Evolutionary conservation across 331 rosid species (phyloP), one percentile per base, ranked within the genome.

Genomic region (Malus hybrid): DNA sequence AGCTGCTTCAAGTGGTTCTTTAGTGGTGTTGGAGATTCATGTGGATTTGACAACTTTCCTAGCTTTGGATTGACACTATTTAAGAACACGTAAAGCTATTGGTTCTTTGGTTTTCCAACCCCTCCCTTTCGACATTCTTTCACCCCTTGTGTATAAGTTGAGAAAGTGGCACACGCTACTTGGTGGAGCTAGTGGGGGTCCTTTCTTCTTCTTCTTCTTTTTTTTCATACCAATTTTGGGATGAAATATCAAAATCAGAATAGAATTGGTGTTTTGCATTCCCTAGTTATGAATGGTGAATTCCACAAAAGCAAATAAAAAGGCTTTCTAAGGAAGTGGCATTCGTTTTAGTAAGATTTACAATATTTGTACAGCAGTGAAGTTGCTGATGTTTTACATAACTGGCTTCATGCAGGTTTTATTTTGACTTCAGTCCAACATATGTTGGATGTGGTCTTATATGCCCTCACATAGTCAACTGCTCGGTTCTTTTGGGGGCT

Each of bases 391-490:
- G 55, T 72, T 39, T 72, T 72, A 27, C 44, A 76, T 10, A 18
- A 65, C 19, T 73, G 14, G 32, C 71, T 80, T 72, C 64, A 2
- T 86, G 89, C 85, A 94, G 99, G 84, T 90, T 94, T 85, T 92
- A 87, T 83, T 92, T 94, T 70, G 93, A 92, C 88, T 94, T 92
- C 79, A 92, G 97, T 87, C 90, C 99, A 80, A 94, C 97, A 60
- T 94, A 92, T 84, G 96, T 94, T 76, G 99, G 99, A 64, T 92
- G 99, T 66, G 99, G 99, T 73, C 97, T 94, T 73, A 92, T 94
- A 74, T 92, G 96, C 81, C 89, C 99, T 72, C 99, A 92, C 83
- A 83, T 94, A 64, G 97, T 94, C 76, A 94, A 86, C 82, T 94
- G 97, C 84, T 94, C 97, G 2, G 88, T 78, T 78, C 90, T 94